Conservation (phyloP, 2,329 filamentous ascomycete species). For the Pseudogymnoascus sp. region DNA sequence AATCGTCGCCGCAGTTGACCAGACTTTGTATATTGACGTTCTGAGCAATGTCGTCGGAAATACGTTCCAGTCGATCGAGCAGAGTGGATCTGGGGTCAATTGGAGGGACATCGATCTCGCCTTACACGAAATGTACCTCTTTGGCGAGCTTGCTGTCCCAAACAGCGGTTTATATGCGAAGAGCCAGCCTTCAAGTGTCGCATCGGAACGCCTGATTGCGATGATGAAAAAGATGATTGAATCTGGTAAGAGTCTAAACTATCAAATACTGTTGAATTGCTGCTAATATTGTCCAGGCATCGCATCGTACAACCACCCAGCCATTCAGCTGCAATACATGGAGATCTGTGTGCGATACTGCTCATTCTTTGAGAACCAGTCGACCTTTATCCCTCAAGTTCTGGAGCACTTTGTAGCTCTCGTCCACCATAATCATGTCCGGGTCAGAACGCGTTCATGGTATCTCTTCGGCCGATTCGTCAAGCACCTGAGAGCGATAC, state of each 20-base stretch:
- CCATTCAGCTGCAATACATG: conserved; percentile 94
- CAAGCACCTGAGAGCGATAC: conserved; percentile 74
- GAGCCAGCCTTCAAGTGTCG: conserved; percentile 69
- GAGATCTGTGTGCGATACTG: conserved; percentile 95
- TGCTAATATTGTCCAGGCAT: conserved; percentile 53
- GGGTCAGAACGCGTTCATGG: conserved; percentile 88
- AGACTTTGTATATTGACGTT: conserved; percentile 79
- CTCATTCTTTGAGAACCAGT: conserved; percentile 82
- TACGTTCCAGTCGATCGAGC: conserved; percentile 74
- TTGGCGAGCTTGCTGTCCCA: conserved; percentile 87
- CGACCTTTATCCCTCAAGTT: conserved; percentile 73
- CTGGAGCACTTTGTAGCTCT: conserved; percentile 87
- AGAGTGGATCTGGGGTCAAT: conserved; percentile 68
- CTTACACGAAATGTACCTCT: conserved; percentile 89
- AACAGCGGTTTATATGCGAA: conserved; percentile 83
- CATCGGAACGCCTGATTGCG: conserved; percentile 72
- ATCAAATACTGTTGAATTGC: conserved; percentile 10
- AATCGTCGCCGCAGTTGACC: conserved; percentile 82
- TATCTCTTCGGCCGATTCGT: conserved; percentile 92
- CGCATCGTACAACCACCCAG: conserved; percentile 78
- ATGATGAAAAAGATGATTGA: conserved; percentile 97
- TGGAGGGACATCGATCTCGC: conserved; percentile 95
- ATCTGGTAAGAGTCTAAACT: conserved; percentile 56
- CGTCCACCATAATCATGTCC: conserved; percentile 79
- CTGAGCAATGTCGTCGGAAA: conserved; percentile 81